These are phyloP conservation scores for Castanopsis chinensis DNA, from an alignment of 306 rosid genomes.

Conservation along the genomic window DNA sequence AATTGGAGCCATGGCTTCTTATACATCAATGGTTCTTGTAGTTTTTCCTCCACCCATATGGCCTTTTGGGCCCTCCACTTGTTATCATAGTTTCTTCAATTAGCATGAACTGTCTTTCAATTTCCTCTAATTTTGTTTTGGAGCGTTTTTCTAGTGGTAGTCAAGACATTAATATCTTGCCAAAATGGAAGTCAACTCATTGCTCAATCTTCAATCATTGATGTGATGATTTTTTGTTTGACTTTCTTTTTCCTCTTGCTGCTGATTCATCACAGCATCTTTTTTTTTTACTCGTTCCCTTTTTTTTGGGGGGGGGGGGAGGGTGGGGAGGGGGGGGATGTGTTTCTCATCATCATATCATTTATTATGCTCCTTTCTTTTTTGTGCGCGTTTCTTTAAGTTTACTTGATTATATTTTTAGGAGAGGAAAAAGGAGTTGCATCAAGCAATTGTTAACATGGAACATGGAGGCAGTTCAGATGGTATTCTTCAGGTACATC, in stretches of 20 bases:
- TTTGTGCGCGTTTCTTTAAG: background rate
- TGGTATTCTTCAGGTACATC: constrained; percentile 93
- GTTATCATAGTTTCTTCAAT: background rate
- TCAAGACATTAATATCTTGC: background rate
- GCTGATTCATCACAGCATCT: no score
- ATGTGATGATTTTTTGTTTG: background rate
- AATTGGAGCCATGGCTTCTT: background rate
- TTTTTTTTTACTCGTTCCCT: no score
- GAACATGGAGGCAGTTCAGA: constrained; percentile 96
- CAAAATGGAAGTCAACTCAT: background rate
- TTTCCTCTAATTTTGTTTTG: background rate
- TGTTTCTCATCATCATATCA: no score
- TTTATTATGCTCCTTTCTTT: background rate
- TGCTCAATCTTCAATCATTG: background rate
- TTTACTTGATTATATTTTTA: constrained; percentile 23
- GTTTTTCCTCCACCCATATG: background rate
- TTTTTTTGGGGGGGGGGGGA: no score
- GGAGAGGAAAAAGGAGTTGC: constrained; percentile 85
- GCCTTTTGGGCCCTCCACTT: background rate
- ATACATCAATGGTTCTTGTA: background rate
- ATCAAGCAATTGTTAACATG: constrained; percentile 89
- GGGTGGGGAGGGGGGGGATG: no score
- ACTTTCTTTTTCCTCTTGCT: no score
- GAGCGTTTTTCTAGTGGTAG: background rate
- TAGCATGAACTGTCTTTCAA: background rate